These are phyloP conservation scores for Cadophora sp. DNA, from an alignment of 2,329 filamentous ascomycete genomes.

Conservation along the genomic window DNA sequence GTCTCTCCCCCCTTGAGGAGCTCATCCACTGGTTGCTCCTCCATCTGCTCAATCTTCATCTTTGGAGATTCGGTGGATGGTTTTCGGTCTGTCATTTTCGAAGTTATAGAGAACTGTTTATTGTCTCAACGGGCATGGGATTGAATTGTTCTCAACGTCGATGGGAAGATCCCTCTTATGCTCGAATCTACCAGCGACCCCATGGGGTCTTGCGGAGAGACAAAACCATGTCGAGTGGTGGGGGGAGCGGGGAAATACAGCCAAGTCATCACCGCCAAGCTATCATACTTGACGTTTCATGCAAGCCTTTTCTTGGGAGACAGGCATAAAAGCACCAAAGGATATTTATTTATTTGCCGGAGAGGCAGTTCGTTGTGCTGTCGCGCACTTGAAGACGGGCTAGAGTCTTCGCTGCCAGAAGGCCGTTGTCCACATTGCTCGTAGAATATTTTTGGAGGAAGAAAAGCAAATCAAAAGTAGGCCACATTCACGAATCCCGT, in stretches of 20 bases:
- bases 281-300: neutral
- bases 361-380: no score
- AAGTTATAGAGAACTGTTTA: neutral
- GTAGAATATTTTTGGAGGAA: no score
- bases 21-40: neutral
- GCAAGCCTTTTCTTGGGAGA: slow-evolving; percentile 12
- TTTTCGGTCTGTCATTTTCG: slow-evolving; percentile 9
- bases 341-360: neutral
- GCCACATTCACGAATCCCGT: no score
- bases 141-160: neutral
- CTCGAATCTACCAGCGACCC: neutral
- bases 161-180: slow-evolving; percentile 8
- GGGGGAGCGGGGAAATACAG: slow-evolving; percentile 14
- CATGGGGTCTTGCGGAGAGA: slow-evolving; percentile 11
- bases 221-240: neutral
- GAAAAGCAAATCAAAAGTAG: no score
- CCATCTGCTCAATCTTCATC: slow-evolving; percentile 12
- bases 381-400: no score
- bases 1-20: slow-evolving; percentile 5
- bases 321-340: neutral
- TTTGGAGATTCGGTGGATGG: neutral
- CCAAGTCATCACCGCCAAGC: slow-evolving; percentile 2
- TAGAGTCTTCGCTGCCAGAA: no score
- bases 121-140: neutral
- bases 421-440: no score